Evolutionary conservation across 768 basidiomycete species (phyloP).

Genomic region (Lentinula guzmanii): DNA sequence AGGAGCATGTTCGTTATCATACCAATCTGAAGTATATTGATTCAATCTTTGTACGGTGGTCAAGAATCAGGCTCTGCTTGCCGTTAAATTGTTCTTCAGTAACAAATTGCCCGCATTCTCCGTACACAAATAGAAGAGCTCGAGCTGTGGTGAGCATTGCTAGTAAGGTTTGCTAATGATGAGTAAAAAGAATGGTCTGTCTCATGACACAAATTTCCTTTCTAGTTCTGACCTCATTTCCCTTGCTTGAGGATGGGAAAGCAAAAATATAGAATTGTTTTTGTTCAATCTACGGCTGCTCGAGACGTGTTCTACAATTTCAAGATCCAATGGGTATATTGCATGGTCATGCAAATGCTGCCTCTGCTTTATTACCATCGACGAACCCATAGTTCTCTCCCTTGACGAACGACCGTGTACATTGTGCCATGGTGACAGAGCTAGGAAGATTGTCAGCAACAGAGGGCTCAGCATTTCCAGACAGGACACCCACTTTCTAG

Average conservation of each 20-base stretch:
- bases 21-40: constrained; percentile 22
- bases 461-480: not conserved
- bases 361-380: constrained; percentile 36
- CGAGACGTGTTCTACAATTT: not conserved
- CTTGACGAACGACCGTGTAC: constrained; percentile 80
- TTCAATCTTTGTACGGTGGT: not conserved
- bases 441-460: constrained; percentile 26
- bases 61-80: constrained; percentile 5
- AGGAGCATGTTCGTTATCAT: constrained; percentile 28
- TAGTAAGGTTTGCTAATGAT: not conserved
- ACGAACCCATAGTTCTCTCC: constrained; percentile 59
- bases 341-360: constrained; percentile 33
- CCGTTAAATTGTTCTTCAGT: constrained; percentile 26
- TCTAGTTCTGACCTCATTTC: not conserved
- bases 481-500: constrained; percentile 67
- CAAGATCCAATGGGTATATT: not conserved
- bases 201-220: not conserved
- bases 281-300: not conserved
- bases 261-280: not conserved
- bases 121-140: constrained; percentile 5
- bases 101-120: constrained; percentile 21
- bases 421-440: constrained; percentile 96
- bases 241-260: not conserved
- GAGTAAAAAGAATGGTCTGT: not conserved
- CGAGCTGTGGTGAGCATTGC: not conserved